Conservation (phyloP, 116 monocot species). For the Iris pallida region DNA sequence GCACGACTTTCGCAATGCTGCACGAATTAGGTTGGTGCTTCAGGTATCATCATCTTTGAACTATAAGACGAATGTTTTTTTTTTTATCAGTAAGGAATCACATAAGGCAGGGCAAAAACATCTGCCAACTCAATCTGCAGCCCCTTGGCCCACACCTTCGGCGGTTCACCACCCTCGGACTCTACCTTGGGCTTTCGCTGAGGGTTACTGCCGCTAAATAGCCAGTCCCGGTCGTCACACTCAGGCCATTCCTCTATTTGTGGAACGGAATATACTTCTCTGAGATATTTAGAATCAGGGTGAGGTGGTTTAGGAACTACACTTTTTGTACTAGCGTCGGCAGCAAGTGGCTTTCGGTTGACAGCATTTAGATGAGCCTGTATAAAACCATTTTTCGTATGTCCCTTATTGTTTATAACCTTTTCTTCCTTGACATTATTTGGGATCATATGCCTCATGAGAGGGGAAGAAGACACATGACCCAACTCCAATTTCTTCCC, state of each 20-base stretch:
- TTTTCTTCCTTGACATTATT: conserved; percentile 27
- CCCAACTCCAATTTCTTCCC: conserved; percentile 25
- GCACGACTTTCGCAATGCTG: too few species aligned
- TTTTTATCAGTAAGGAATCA: conserved; percentile 64
- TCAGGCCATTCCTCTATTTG: conserved; percentile 40
- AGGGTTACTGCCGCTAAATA: conserved; percentile 21
- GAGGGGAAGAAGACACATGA: conserved; percentile 14
- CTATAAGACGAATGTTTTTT: background rate
- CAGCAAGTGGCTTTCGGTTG: background rate
- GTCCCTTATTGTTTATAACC: conserved; percentile 18
- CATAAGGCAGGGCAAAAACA: conserved; percentile 77
- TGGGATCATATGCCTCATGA: conserved; percentile 5
- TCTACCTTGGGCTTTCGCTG: conserved; percentile 12
- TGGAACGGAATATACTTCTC: conserved; percentile 44
- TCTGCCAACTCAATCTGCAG: conserved; percentile 40
- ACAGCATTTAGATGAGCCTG: conserved; percentile 12
- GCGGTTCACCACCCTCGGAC: conserved; percentile 14
- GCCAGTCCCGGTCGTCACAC: conserved; percentile 55
- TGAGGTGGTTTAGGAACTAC: conserved; percentile 39
- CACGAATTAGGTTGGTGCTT: too few species aligned
- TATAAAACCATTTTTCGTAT: conserved; percentile 21
- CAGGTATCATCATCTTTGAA: conserved; percentile 10
- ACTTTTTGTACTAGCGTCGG: conserved; percentile 8
- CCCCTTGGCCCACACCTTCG: conserved; percentile 62
- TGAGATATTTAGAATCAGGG: conserved; percentile 52